Evolutionary conservation across 768 basidiomycete genomes (phyloP).

Genomic region (Strobilomyces echinocephalus): DNA sequence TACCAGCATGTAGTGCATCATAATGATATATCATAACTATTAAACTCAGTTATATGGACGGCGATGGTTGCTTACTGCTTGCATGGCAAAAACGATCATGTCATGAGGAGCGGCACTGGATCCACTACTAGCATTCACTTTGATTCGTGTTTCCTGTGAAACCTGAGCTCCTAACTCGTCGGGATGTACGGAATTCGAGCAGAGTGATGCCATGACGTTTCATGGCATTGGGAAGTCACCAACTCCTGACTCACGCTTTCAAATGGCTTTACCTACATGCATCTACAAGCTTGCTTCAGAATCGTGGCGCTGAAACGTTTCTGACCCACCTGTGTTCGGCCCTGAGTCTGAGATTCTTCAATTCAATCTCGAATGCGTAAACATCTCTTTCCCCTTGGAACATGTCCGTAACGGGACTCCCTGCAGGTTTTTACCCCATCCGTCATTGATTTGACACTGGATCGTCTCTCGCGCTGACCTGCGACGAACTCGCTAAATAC

Average conservation of each 20-base stretch:
- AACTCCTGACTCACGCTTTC: conserved; percentile 10
- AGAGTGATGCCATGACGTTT: conserved; percentile 1
- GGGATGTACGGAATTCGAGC: not conserved
- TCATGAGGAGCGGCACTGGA: not conserved
- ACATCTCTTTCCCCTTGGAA: conserved; percentile 16
- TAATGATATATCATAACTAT: not conserved
- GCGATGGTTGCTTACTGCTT: not conserved
- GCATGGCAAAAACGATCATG: conserved; percentile 2
- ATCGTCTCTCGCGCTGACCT: not conserved
- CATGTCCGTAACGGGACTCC: conserved; percentile 5
- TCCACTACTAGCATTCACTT: too few relatives aligned
- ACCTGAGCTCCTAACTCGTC: not conserved
- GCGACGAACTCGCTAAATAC: not conserved
- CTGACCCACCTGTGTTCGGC: conserved; percentile 22
- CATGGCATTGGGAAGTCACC: conserved; percentile 1
- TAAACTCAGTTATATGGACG: not conserved
- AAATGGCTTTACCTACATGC: conserved; percentile 5
- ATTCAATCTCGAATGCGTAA: conserved; percentile 23
- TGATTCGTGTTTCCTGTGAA: not conserved
- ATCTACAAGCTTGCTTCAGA: conserved; percentile 6
- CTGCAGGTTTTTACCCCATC: conserved; percentile 9
- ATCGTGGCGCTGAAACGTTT: conserved; percentile 19
- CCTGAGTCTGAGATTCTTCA: conserved; percentile 22
- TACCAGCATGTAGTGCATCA: not conserved
- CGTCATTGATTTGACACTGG: conserved; percentile 10